A percentile compares a stretch with the other conserved stretches of the same genome.
Evolutionary conservation across 208 protist species (phyloP).

Genomic region (Crithidia fasciculata): DNA sequence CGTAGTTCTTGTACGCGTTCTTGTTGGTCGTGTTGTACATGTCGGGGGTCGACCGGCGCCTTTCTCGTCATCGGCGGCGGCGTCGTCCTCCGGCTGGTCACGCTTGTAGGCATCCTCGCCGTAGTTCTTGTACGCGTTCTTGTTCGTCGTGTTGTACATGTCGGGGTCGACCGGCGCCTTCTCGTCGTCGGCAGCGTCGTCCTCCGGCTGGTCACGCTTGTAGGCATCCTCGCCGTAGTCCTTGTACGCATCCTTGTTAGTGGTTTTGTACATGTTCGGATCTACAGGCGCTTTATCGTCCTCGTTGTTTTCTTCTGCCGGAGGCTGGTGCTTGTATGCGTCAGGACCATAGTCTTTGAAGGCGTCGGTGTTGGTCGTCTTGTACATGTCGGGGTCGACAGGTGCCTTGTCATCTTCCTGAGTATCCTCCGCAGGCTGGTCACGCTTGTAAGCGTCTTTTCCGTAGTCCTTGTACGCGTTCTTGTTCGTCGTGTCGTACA

Average conservation of each 20-base stretch:
- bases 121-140: constrained; percentile 49
- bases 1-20: no score
- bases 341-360: not conserved
- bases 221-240: no score
- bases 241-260: constrained; percentile 17
- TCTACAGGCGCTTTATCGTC: not conserved
- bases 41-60: constrained; percentile 33
- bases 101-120: constrained; percentile 49
- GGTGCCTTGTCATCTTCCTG: not conserved
- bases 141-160: constrained; percentile 64
- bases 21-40: no score
- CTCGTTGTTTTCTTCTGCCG: no score
- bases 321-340: constrained; percentile 22
- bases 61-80: not conserved
- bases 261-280: constrained; percentile 51
- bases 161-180: no score
- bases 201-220: no score
- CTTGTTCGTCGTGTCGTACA: constrained; percentile 46
- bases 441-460: not conserved
- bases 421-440: constrained; percentile 6
- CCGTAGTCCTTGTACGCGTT: constrained; percentile 17
- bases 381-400: constrained; percentile 41
- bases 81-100: constrained; percentile 14
- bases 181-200: no score
- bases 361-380: constrained; percentile 24